These are phyloP conservation scores for Teunomyces gatunensis DNA, from an alignment of 805 yeast species.

Conservation along the genomic window DNA sequence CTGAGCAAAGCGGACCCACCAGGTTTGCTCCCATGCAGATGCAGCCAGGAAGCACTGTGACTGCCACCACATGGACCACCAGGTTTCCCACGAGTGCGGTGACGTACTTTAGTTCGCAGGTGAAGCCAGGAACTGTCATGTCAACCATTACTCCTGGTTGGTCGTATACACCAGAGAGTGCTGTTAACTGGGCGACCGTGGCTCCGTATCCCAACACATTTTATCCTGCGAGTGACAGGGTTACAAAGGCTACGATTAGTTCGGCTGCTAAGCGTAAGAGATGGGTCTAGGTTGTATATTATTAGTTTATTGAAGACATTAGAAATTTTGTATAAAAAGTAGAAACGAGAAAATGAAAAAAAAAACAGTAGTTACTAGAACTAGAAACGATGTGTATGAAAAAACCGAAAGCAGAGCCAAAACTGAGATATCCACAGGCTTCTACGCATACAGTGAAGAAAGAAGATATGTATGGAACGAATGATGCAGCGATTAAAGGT, in stretches of 20 bases:
- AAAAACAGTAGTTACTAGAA: background rate
- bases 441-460: background rate
- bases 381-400: conserved; percentile 6
- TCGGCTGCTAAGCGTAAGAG: conserved; percentile 34
- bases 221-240: conserved; percentile 59
- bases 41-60: conserved; percentile 74
- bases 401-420: background rate
- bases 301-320: background rate
- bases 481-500: no score
- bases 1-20: conserved; percentile 72
- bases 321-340: background rate
- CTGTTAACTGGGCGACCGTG: conserved; percentile 65
- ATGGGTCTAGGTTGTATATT: conserved; percentile 31
- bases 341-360: no score
- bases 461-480: background rate
- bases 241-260: conserved; percentile 37
- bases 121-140: conserved; percentile 39
- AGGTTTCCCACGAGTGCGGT: conserved; percentile 67
- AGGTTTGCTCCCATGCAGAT: conserved; percentile 91
- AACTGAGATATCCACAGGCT: background rate
- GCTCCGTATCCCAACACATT: conserved; percentile 66
- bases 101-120: conserved; percentile 47
- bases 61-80: conserved; percentile 64
- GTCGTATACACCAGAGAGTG: conserved; percentile 65
- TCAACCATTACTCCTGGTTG: conserved; percentile 87